These are phyloP conservation scores for Phytophthora crassamura DNA, from an alignment of 352 stramenopile genomes.

Conservation along the genomic window DNA sequence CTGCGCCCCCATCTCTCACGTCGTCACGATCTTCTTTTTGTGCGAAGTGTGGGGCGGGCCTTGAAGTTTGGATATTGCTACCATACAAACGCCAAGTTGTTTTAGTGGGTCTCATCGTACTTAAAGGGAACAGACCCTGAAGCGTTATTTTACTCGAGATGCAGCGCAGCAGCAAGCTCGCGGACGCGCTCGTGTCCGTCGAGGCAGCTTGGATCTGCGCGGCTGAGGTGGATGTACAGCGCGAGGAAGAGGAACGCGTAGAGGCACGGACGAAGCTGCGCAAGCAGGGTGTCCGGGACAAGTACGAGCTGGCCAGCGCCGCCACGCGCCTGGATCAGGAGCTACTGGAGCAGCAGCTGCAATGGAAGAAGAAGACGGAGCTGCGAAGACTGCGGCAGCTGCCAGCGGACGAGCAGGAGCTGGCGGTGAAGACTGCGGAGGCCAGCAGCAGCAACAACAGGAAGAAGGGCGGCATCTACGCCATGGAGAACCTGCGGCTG, in stretches of 20 bases:
- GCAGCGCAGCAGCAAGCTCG: slow-evolving; percentile 41
- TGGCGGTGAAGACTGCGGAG: slow-evolving; percentile 8
- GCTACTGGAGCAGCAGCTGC: slow-evolving; percentile 55
- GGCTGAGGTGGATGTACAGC: slow-evolving; percentile 57
- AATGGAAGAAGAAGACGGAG: slow-evolving; percentile 38
- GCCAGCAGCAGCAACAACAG: slow-evolving; percentile 40
- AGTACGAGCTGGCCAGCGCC: slow-evolving; percentile 57
- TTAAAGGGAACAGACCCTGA: no score
- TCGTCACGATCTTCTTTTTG: no score
- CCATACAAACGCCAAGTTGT: no score
- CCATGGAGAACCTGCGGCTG: slow-evolving; percentile 70
- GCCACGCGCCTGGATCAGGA: slow-evolving; percentile 57
- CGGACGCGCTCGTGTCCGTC: slow-evolving; percentile 41
- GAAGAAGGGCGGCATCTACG: slow-evolving; percentile 49
- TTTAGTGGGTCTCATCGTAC: no score
- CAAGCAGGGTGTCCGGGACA: slow-evolving; percentile 42
- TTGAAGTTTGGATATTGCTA: no score
- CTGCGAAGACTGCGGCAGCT: slow-evolving; percentile 19
- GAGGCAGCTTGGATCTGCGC: slow-evolving; percentile 70
- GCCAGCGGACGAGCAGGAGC: slow-evolving; percentile 10
- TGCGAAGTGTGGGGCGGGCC: no score
- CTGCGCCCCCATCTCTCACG: slow-evolving; percentile 32
- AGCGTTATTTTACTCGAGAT: slow-evolving; percentile 11
- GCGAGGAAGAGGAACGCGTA: slow-evolving; percentile 52
- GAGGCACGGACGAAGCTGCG: slow-evolving; percentile 17